Evolutionary conservation across 2,329 filamentous ascomycete species (phyloP), one percentile per base, ranked within the genome.

Genomic region (Aspergillus uvarum): DNA sequence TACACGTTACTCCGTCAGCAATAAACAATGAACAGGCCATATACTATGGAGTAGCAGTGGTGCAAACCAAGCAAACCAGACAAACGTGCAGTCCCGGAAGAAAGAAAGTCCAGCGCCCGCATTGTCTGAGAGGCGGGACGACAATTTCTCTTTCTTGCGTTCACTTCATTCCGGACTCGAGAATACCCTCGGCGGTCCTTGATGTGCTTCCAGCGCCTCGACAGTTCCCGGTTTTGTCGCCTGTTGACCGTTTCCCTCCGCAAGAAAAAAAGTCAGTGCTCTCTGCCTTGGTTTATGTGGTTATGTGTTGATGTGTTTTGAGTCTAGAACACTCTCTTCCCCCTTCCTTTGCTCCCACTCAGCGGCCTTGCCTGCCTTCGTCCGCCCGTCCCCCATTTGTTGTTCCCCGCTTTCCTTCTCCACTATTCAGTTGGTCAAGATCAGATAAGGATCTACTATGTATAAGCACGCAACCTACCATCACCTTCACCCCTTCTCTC

Each of bases 141-240:
- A 70, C 64, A 66, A 68, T 68, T 74, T 73, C 72, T 70, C 66
- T 31, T 62, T 35, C 71, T 75, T 44, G 74, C 74, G 74, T 74
- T 74, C 69, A 67, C 61, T 63, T 61, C 71, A 70, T 76, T 76
- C 74, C 74, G 74, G 73, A 74, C 74, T 76, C 73, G 68, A 76
- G 74, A 77, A 76, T 76, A 77, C 74, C 66, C 72, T 66, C 72
- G 70, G 73, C 74, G 73, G 72, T 76, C 74, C 74, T 73, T 66
- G 74, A 77, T 76, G 52, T 55, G 57, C 48, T 66, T 65, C 65
- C 67, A 67, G 24, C 12, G 24, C 55, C 51, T 32, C 3, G 12
- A 4, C 21, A 19, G 10, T 31, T n/a, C 26, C 19, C 44, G 50
- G 35, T 29, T 44, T 12, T 8, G 24, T 11, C 35, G 29, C 32